These are phyloP conservation scores for Debaryomyces hansenii DNA, from an alignment of 805 yeast genomes.

Conservation along the genomic window DNA sequence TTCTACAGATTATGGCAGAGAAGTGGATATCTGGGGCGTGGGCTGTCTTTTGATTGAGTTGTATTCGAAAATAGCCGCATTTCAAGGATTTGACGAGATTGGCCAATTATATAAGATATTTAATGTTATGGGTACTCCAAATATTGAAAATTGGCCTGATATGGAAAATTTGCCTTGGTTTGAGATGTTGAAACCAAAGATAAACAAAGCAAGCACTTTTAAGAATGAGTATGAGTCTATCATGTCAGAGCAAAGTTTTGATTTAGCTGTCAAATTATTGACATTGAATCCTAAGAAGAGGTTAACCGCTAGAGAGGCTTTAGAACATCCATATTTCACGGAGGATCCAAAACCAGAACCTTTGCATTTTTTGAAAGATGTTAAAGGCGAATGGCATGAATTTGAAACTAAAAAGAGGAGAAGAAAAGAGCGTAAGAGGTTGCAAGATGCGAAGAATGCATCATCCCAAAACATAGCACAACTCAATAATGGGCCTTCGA, in stretches of 20 bases:
- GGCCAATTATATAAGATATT: conserved; percentile 78
- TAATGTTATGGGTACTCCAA: conserved; percentile 86
- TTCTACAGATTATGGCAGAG: conserved; percentile 84
- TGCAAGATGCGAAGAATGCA: conserved; percentile 29
- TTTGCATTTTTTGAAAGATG: conserved; percentile 51
- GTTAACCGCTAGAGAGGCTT: conserved; percentile 66
- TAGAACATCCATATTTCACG: conserved; percentile 64
- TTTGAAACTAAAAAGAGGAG: conserved; percentile 86
- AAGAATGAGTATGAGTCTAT: conserved; percentile 32
- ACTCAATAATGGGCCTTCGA: neutral
- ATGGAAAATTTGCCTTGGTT: conserved; percentile 89
- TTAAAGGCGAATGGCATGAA: conserved; percentile 93
- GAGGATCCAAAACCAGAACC: conserved; percentile 68
- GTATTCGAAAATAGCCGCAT: conserved; percentile 70
- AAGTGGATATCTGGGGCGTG: conserved; percentile 95
- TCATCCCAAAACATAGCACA: neutral
- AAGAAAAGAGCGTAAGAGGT: conserved; percentile 45
- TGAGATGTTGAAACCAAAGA: conserved; percentile 70
- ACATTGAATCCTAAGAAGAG: conserved; percentile 68
- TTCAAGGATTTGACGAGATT: conserved; percentile 87
- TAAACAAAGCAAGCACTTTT: conserved; percentile 31
- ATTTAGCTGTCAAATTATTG: conserved; percentile 64
- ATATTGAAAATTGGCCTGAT: conserved; percentile 69
- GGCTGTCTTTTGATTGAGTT: conserved; percentile 89
- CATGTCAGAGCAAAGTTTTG: conserved; percentile 55